Evolutionary conservation across 768 basidiomycete genomes (phyloP).

Genomic region (Hygrocybe punicea): DNA sequence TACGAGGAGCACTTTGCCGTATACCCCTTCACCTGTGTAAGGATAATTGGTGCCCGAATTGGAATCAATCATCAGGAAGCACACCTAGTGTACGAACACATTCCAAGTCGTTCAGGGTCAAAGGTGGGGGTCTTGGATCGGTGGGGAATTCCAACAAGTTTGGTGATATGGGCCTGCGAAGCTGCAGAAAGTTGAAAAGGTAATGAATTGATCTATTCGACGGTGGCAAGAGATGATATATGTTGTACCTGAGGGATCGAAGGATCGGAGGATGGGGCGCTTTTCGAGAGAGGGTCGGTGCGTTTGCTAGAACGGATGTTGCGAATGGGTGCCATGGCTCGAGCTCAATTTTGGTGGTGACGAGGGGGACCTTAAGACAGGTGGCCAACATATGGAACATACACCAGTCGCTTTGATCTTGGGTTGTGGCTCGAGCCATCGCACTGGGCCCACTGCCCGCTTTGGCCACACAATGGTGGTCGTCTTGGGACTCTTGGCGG

Average conservation of each 20-base stretch:
- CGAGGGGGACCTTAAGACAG: too few relatives aligned
- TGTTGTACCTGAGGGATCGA: too few relatives aligned
- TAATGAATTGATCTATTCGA: neutral
- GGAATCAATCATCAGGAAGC: neutral
- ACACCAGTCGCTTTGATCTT: too few relatives aligned
- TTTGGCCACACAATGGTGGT: too few relatives aligned
- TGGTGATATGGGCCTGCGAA: neutral
- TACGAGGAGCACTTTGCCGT: slow-evolving; percentile 44
- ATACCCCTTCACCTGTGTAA: slow-evolving; percentile 39
- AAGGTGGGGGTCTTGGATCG: slow-evolving; percentile 36
- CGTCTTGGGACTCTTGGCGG: too few relatives aligned
- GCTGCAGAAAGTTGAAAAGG: neutral
- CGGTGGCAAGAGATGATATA: neutral
- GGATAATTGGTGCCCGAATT: slow-evolving; percentile 5
- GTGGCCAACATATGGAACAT: too few relatives aligned
- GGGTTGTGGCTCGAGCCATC: too few relatives aligned
- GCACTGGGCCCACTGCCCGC: too few relatives aligned
- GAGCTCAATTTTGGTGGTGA: neutral
- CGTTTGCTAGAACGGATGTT: slow-evolving; percentile 3
- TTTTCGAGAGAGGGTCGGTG: slow-evolving; percentile 6
- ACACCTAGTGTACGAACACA: slow-evolving; percentile 42
- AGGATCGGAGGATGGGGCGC: too few relatives aligned
- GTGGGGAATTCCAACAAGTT: slow-evolving; percentile 18
- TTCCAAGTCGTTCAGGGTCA: slow-evolving; percentile 41
- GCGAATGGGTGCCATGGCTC: slow-evolving; percentile 7